Evolutionary conservation across 352 stramenopile species (phyloP), one percentile per base, ranked within the genome.

Genomic region (Pythium pectinolyticum): DNA sequence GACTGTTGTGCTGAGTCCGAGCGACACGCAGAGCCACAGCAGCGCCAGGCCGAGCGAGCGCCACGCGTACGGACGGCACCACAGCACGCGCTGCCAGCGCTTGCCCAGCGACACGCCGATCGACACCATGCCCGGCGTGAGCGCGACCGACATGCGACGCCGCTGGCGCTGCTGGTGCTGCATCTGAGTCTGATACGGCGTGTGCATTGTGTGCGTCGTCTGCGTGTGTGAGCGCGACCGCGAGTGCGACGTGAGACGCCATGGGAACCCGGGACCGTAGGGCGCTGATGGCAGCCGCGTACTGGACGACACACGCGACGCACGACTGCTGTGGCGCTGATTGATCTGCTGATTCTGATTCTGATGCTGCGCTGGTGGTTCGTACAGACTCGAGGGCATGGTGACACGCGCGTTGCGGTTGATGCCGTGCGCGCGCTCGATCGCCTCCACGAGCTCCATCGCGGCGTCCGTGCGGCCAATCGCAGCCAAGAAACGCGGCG

Each of bases 401-500:
- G 78, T 78, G 35, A 87, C 65, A 52, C 77, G 72, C 3, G 70
- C 75, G 51, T 86, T 72, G 20, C 79, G 67, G 40, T 73, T 64
- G 43, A 90, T 83, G 9, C 82, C 84, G 55, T 91, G 82, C 0
- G 74, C 72, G 10, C 49, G 64, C 56, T 93, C 84, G 59, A 93
- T 87, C 35, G 65, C 67, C 22, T 80, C 68, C 12, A 93, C 41
- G 12, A 87, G 57, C 6, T 32, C 50, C 25, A 90, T 66, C 39
- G 84, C 84, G 60, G 88, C 73, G n/a, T 87, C 74, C 22, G 74
- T 50, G 1, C 80, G 80, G 5, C 84, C 84, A 0, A 84, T 75
- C 54, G 74, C 83, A 6, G 77, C 84, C 19, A 93, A 67, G 57
- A 86, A 93, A 56, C 86, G 86, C 22, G 84, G 84, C 12, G 82